Conservation (phyloP, 768 basidiomycete genomes). For the Tylopilus rubrobrunneus region DNA sequence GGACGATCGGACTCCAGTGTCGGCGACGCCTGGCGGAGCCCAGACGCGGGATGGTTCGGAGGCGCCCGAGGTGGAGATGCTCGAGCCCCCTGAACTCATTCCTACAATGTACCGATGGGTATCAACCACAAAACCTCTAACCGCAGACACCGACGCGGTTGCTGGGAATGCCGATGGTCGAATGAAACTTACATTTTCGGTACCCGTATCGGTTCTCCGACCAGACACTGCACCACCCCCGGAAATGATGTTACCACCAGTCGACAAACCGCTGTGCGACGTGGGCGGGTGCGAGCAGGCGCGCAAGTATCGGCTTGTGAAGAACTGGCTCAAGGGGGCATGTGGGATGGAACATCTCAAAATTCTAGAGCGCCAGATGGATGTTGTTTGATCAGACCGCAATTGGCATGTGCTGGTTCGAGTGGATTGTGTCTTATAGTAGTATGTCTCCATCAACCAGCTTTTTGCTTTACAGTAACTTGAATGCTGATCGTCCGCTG, state of each 20-base stretch:
- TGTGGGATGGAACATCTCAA: conserved; percentile 69
- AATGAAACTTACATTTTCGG: conserved; percentile 52
- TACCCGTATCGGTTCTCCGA: conserved; percentile 39
- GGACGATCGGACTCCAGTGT: conserved; percentile 40
- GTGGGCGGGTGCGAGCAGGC: conserved; percentile 51
- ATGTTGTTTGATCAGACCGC: background rate
- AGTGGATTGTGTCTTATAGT: background rate
- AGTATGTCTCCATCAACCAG: background rate
- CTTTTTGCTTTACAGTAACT: background rate
- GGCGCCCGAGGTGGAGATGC: conserved; percentile 38
- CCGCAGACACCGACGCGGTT: conserved; percentile 3
- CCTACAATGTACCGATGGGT: conserved; percentile 74
- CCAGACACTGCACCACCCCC: conserved; percentile 7
- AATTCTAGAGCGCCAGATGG: conserved; percentile 38
- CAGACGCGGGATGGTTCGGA: conserved; percentile 30
- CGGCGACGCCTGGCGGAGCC: conserved; percentile 26
- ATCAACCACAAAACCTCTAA: conserved; percentile 44
- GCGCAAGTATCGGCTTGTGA: conserved; percentile 65
- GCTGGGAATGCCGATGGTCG: conserved; percentile 2
- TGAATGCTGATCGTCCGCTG: background rate
- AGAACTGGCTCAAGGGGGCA: conserved; percentile 53
- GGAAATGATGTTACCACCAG: conserved; percentile 7
- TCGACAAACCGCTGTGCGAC: conserved; percentile 39
- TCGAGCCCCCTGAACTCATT: conserved; percentile 35
- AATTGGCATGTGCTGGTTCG: background rate